Evolutionary conservation across 345 rosid species (phyloP).

Genomic region (Carallia pectinifolia): DNA sequence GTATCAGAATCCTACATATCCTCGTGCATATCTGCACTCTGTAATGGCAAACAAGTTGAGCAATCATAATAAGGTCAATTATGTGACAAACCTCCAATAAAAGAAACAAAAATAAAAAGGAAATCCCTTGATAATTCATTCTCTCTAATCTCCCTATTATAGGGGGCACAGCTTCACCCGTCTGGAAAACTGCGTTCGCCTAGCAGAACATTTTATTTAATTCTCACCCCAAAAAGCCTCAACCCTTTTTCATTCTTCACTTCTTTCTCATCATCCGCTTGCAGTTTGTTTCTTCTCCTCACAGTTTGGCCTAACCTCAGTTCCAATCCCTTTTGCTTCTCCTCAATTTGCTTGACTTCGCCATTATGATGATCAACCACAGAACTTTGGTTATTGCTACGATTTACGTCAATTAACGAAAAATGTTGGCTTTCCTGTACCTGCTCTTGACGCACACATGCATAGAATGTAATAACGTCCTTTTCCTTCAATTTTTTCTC

Average conservation of each 20-base stretch:
- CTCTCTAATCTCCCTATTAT: too few species aligned
- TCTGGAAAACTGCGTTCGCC: too few species aligned
- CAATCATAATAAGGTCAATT: too few species aligned
- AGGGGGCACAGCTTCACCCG: too few species aligned
- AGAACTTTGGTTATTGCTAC: constrained; percentile 12
- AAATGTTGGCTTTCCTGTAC: constrained; percentile 25
- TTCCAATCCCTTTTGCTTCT: constrained; percentile 32
- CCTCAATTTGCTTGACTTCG: constrained; percentile 15
- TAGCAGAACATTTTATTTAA: constrained; percentile 18
- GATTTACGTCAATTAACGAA: constrained; percentile 42
- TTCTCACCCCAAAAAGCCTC: constrained; percentile 54
- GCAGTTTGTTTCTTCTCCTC: constrained; percentile 6
- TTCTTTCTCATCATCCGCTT: constrained; percentile 9
- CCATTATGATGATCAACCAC: not conserved
- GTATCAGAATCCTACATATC: too few species aligned
- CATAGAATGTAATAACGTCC: constrained; percentile 19
- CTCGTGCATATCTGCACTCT: too few species aligned
- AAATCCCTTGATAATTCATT: too few species aligned
- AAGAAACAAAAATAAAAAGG: too few species aligned
- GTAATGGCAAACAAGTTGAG: too few species aligned
- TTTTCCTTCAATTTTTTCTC: constrained; percentile 26
- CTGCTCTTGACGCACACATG: constrained; percentile 17
- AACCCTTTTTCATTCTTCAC: constrained; percentile 27
- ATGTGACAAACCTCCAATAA: too few species aligned
- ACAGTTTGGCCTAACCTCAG: constrained; percentile 22